A percentile compares a stretch with the other conserved stretches of the same genome.
Conservation (phyloP, 495 filamentous ascomycete genomes). For the Jackrogersella multiformis region DNA sequence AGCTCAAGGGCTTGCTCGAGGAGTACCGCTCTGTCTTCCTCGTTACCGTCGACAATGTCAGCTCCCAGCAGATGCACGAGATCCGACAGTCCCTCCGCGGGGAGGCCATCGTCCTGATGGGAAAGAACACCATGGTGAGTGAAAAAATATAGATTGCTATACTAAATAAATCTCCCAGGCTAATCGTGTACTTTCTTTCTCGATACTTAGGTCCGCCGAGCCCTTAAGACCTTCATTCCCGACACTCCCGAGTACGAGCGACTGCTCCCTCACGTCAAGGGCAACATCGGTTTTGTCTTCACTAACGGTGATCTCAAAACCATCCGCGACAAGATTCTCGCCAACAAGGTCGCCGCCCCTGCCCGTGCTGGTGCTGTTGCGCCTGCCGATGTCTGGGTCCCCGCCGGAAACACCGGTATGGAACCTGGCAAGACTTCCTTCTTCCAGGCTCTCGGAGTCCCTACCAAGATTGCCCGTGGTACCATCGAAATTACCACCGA, state of each 20-base stretch:
- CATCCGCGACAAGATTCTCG: conserved; percentile 90
- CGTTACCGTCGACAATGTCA: conserved; percentile 93
- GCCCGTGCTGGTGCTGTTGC: conserved; percentile 96
- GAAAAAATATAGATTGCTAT: not conserved
- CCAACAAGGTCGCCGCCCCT: conserved; percentile 96
- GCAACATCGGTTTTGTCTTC: conserved; percentile 99
- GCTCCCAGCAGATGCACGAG: conserved; percentile 99
- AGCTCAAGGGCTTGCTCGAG: conserved; percentile 93
- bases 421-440: conserved; percentile 99
- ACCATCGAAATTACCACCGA: conserved; percentile 99
- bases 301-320: conserved; percentile 94
- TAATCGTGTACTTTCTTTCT: not conserved
- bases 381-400: conserved; percentile 87
- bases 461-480: conserved; percentile 99
- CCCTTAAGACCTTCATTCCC: conserved; percentile 90
- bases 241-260: conserved; percentile 97
- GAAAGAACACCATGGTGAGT: conserved; percentile 98
- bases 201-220: conserved; percentile 80
- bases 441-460: conserved; percentile 99
- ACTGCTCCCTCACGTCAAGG: conserved; percentile 93
- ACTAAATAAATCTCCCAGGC: not conserved
- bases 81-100: conserved; percentile 89
- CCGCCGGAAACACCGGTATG: conserved; percentile 99
- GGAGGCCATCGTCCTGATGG: conserved; percentile 95
- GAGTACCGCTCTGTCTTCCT: conserved; percentile 97